Conservation (phyloP, 768 basidiomycete species). For the Exidia glandulosa region DNA sequence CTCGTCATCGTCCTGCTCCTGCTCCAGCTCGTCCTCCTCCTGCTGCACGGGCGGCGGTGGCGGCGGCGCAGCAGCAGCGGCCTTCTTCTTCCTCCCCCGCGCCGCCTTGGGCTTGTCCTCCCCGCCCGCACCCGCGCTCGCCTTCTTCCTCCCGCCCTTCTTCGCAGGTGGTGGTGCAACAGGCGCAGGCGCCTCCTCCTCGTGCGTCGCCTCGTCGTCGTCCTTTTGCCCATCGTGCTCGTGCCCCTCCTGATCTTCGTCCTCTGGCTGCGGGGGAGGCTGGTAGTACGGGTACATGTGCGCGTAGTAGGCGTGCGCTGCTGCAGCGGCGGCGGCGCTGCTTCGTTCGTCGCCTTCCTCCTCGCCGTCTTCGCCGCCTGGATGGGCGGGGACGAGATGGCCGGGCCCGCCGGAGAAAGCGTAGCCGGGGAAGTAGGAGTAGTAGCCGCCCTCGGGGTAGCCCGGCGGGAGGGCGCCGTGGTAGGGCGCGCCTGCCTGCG, state of each 20-base stretch:
- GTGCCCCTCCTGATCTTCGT: not conserved
- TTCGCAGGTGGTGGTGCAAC: not conserved
- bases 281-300: slow-evolving; percentile 1
- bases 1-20: slow-evolving; percentile 1
- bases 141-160: not conserved
- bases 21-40: not conserved
- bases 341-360: not conserved
- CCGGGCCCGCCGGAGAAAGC: not conserved
- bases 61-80: not conserved
- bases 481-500: not conserved
- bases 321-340: not conserved
- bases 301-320: not conserved
- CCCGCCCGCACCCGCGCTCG: not conserved
- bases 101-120: not conserved
- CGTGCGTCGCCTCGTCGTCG: not conserved
- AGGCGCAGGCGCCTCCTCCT: not conserved
- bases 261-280: not conserved
- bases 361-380: not conserved
- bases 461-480: not conserved
- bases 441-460: not conserved
- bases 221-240: not conserved
- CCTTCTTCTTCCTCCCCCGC: not conserved
- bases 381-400: not conserved
- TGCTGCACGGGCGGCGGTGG: not conserved
- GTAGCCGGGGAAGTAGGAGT: slow-evolving; percentile 1